phyloP scores from a whole-genome alignment of 768 basidiomycete genomes.

The Ephemerocybe angulata region DNA sequence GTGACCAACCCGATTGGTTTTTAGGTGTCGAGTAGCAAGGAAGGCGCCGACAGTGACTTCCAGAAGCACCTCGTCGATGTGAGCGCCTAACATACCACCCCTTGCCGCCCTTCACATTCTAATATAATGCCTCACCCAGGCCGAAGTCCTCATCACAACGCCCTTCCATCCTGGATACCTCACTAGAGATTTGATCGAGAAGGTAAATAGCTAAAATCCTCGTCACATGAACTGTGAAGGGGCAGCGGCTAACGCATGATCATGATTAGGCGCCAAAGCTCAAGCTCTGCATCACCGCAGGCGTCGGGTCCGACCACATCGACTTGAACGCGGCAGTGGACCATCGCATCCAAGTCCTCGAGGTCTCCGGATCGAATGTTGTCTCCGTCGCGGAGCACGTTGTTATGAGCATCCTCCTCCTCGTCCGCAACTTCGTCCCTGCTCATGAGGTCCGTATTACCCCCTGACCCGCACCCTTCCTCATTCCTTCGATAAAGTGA shows the following conservation, averaged over 20 bases:
- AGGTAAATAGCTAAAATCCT: too few species aligned
- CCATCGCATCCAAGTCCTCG: slow-evolving; percentile 73
- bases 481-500: not conserved
- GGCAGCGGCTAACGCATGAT: too few species aligned
- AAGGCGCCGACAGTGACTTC: slow-evolving; percentile 77
- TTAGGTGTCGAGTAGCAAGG: slow-evolving; percentile 77
- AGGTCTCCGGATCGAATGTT: slow-evolving; percentile 88
- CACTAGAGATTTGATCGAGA: slow-evolving; percentile 66
- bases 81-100: slow-evolving; percentile 22
- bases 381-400: slow-evolving; percentile 91
- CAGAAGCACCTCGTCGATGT: slow-evolving; percentile 81
- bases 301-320: slow-evolving; percentile 88
- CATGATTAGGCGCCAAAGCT: slow-evolving; percentile 45
- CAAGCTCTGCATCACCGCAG: slow-evolving; percentile 86
- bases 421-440: slow-evolving; percentile 86
- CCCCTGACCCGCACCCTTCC: not conserved
- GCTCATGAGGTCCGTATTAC: slow-evolving; percentile 65
- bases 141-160: slow-evolving; percentile 78
- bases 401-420: slow-evolving; percentile 83
- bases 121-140: slow-evolving; percentile 34
- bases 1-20: not conserved
- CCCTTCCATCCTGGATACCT: slow-evolving; percentile 87
- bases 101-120: not conserved
- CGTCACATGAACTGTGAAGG: too few species aligned
- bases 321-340: slow-evolving; percentile 87